Evolutionary conservation across 176 grass and related monocot species (phyloP), one percentile per base, ranked within the genome.

Genomic region (Zoysia japonica): DNA sequence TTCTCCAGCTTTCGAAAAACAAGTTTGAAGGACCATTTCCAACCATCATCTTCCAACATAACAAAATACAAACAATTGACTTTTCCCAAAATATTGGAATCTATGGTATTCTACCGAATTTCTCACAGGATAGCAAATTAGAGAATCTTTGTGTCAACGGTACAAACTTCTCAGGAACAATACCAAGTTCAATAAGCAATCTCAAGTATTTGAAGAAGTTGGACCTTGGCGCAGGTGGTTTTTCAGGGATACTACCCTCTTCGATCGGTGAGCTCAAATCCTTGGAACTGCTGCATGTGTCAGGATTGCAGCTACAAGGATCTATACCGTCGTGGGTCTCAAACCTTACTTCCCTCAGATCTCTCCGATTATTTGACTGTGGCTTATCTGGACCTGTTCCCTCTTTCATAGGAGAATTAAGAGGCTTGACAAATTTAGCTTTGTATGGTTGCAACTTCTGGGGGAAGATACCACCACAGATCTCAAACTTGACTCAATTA

Each of bases 401-500:
- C 36, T 40, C 16, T 47, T 86, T 54, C 2, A 28, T 92, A 10
- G 49, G 28, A 5, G 65, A 72, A 10, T 80, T 88, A 61, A 80
- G 12, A 15, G 37, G 47, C 14, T 14, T 92, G 16, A 49, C 43
- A 54, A 59, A 56, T 16, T 74, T 89, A 61, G 67, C 9, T 0
- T 5, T 73, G 37, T 19, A 52, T 11, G 4, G 10, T 9, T 74
- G 52, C 9, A 17, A 17, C 0, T 57, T 74, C 51, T 75, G 47
- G 3, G 88, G 88, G 11, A 16, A 84, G 66, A 81, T 91, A 17
- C 81, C 81, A 40, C 19, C 72, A 45, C 16, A 75, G 37, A 43
- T 92, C 7, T 80, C 75, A 67, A 70, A 83, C 2, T 28, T 92
- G 38, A 88, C 78, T 40, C 49, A 52, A 36, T 49, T 92, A 39